Percentiles rank a stretch among this genome's conserved stretches.
Evolutionary conservation across 1,284 basidiomycete species (phyloP).

Genomic region (Fomes fomentarius): DNA sequence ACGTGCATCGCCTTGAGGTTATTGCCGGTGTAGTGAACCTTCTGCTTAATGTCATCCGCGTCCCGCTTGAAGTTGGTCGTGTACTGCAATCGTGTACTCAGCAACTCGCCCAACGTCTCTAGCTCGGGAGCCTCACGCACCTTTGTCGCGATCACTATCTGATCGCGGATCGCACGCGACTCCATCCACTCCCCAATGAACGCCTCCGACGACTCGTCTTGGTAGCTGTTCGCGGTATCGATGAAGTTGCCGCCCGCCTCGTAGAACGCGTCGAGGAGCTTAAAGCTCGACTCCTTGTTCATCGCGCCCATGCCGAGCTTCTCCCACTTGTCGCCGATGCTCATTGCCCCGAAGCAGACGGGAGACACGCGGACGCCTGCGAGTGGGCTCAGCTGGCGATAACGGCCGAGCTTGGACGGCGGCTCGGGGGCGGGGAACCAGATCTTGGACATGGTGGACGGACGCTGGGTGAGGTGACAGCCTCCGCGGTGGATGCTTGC

Average conservation of each 20-base stretch:
- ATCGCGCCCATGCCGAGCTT: slow-evolving; percentile 42
- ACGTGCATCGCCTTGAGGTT: slow-evolving; percentile 36
- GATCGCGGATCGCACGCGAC: slow-evolving; percentile 41
- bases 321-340: slow-evolving; percentile 51
- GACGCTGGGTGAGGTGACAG: neutral
- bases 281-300: slow-evolving; percentile 37
- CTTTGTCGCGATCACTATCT: slow-evolving; percentile 48
- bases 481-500: too few relatives aligned
- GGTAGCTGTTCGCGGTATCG: slow-evolving; percentile 38
- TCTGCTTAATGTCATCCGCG: slow-evolving; percentile 22
- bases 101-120: neutral
- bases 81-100: slow-evolving; percentile 28
- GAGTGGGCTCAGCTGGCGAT: slow-evolving; percentile 26
- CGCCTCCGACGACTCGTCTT: slow-evolving; percentile 36
- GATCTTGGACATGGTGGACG: neutral
- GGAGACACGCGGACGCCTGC: slow-evolving; percentile 46
- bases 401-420: slow-evolving; percentile 23
- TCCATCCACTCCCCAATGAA: slow-evolving; percentile 51
- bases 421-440: slow-evolving; percentile 18
- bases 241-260: slow-evolving; percentile 38
- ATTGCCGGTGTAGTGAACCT: slow-evolving; percentile 41
- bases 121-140: slow-evolving; percentile 6
- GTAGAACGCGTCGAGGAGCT: slow-evolving; percentile 39
- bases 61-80: slow-evolving; percentile 36
- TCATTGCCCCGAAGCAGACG: slow-evolving; percentile 53